Evolutionary conservation across 352 stramenopile species (phyloP).

Genomic region (Blastocystis sp.): DNA sequence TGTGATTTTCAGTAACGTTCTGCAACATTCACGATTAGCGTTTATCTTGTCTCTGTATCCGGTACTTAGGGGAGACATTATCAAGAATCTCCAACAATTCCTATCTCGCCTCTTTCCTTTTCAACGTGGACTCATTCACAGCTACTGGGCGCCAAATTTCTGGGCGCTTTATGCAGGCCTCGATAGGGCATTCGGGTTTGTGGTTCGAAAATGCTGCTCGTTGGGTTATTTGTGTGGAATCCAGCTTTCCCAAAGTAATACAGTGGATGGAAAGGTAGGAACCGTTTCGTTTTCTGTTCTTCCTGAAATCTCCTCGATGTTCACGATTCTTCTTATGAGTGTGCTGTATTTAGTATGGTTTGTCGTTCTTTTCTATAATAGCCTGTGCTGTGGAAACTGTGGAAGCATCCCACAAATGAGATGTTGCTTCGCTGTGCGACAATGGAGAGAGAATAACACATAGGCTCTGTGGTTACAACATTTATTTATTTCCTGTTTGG

Average conservation of each 20-base stretch:
- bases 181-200: slow-evolving; percentile 69
- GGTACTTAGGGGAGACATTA: neutral
- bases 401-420: neutral
- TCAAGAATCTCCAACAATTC: slow-evolving; percentile 76
- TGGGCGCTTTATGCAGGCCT: slow-evolving; percentile 89
- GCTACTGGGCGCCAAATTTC: slow-evolving; percentile 96
- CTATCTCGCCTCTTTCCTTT: slow-evolving; percentile 88
- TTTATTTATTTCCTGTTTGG: slow-evolving; percentile 81
- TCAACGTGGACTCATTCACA: slow-evolving; percentile 86
- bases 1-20: slow-evolving; percentile 69
- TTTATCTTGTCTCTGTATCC: slow-evolving; percentile 58
- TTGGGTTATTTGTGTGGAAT: slow-evolving; percentile 5
- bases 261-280: neutral
- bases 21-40: neutral
- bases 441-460: neutral
- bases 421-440: neutral
- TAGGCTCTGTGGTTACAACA: neutral
- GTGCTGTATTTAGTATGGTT: neutral
- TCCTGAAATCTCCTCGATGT: slow-evolving; percentile 7
- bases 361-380: neutral
- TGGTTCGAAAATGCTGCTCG: neutral
- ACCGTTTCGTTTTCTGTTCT: neutral
- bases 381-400: neutral
- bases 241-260: neutral
- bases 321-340: neutral